Conservation (phyloP, 495 filamentous ascomycete species). For the Tricharina praecox region DNA sequence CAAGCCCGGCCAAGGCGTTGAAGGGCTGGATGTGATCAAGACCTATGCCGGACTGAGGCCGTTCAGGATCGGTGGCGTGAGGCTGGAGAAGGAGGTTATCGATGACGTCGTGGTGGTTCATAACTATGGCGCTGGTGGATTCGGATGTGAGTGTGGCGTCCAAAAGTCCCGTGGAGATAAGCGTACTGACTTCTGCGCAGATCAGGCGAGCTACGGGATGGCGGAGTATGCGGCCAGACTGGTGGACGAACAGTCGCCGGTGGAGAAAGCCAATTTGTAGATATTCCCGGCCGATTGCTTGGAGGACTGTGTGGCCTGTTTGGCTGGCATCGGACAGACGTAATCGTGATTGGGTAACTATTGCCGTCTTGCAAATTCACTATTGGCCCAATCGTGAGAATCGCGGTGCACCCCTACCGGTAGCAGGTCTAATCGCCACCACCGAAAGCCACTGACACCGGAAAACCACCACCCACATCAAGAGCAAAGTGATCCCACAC, state of each 20-base stretch:
- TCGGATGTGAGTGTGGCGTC: slow-evolving; percentile 41
- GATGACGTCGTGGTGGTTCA: slow-evolving; percentile 64
- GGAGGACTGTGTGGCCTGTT: no score
- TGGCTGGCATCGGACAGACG: no score
- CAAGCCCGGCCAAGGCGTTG: slow-evolving; percentile 50
- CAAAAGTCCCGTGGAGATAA: no score
- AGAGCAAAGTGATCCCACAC: no score
- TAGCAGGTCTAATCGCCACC: no score
- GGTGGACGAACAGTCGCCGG: slow-evolving; percentile 46
- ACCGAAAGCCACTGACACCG: no score
- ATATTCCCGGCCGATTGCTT: no score
- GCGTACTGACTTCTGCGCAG: slow-evolving; percentile 19
- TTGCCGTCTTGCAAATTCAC: no score
- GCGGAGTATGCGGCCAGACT: slow-evolving; percentile 50
- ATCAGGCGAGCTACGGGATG: slow-evolving; percentile 79
- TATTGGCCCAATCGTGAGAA: no score
- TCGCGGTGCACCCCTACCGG: no score
- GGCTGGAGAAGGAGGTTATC: slow-evolving; percentile 65
- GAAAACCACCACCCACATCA: no score
- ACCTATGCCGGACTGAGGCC: slow-evolving; percentile 83
- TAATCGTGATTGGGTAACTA: no score
- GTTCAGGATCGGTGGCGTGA: slow-evolving; percentile 51
- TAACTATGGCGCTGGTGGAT: slow-evolving; percentile 92
- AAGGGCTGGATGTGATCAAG: slow-evolving; percentile 67
- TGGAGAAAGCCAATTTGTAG: slow-evolving; percentile 23